Evolutionary conservation across 2,329 filamentous ascomycete genomes (phyloP), one percentile per base, ranked within the genome.

Genomic region (Venturia nashicola): DNA sequence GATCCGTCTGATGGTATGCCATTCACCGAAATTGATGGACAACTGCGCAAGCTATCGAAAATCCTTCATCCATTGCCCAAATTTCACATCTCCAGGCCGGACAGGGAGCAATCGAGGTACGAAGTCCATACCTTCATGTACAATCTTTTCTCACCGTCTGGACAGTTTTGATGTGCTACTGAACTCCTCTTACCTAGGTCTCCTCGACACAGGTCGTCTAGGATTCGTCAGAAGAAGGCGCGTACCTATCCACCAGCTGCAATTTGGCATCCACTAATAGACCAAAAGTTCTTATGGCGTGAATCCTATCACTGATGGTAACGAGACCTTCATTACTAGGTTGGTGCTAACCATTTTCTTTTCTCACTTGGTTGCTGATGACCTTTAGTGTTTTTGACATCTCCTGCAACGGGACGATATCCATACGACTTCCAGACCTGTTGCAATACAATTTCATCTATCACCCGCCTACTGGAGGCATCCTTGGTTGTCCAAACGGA

Each of bases 1-100:
- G 61, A 63, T 32, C 61, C 61, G 12, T 27, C 12, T 11, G 61
- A 63, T 27, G 61, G 61, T 27, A 59, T 63, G 34, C 61, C 61
- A 5, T 59, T 63, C 14, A 59, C 32, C 12, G 32, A 63, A 8
- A 18, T 63, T 27, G 61, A 63, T 23, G 61, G 61, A 14, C 34
- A 42, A 32, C 32, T 63, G 11, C 46, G 39, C 14, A 63, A 63
- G 34, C 12, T 5, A 42, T 39, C 18, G 18, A 34, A 32, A 8
- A 27, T 43, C 27, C 1, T 59, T 36, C 11, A 55, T 8, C 12
- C 39, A 2, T 40, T 63, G 34, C 48, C 61, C 18, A 12, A 59
- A 32, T 63, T 40, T 16, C 23, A 43, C 5, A 3, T 63, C 32
- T 18, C n/a, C 18, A 39, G n/a, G 46, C 32, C 39, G 34, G 18